Evolutionary conservation across 768 basidiomycete species (phyloP), one percentile per base, ranked within the genome.

Genomic region (Galerina marginata): DNA sequence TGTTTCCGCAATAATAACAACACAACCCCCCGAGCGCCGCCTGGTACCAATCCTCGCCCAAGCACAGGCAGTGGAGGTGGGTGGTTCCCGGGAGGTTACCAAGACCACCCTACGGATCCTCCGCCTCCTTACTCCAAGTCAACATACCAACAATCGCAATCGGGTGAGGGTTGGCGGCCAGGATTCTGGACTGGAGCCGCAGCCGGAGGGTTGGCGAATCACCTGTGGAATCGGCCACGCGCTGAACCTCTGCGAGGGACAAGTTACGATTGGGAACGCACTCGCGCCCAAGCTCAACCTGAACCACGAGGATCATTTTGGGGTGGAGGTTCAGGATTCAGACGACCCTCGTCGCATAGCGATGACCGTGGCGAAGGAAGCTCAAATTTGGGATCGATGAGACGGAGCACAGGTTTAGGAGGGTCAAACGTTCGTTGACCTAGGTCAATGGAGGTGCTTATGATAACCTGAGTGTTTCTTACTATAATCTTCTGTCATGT

Each of bases 161-260:
- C 50, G 26, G 71, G 69, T 25, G 74, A 74, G 56, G 77, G 77
- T 36, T 87, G 86, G 85, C 72, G 77, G 43, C 89, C 91, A 10
- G 93, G 93, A 3, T 95, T 96, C 71, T 95, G 89, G 91, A 89
- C 91, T 1, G 95, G 95, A 3, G 86, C 91, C 6, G 84, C 86
- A 0, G 67, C 90, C 1, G 95, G 93, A 6, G 89, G 88, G 25
- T 71, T 91, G 2, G 90, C 87, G 2, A 83, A 86, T 26, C 84
- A 84, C 61, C 66, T 87, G 2, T 77, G 81, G 74, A 88, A 82
- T 68, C 67, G 68, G 56, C 68, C 72, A 71, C 67, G 64, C 47
- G 45, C 63, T 48, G 65, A 66, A 47, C 57, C 73, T 58, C 20
- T 36, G 4, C 16, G 63, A 37, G 40, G n/a, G 16, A 26, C 55